Conservation (phyloP, 371 early-diverging fungal genomes). For the Mycotypha africana region DNA sequence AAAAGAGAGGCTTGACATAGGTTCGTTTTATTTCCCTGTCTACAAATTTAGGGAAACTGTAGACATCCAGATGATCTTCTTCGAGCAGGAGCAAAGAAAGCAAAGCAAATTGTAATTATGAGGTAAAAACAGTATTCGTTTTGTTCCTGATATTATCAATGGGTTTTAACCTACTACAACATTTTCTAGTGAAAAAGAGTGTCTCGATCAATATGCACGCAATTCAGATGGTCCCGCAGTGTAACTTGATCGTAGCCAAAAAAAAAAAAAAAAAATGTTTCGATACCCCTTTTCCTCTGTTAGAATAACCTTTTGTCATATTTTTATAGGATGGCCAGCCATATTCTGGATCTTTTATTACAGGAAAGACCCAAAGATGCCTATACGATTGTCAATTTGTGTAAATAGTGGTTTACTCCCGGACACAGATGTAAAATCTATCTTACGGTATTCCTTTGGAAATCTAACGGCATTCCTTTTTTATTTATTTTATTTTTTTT, state of each 20-base stretch:
- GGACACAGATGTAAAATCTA: too few relatives aligned
- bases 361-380: slow-evolving; percentile 17
- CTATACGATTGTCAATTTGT: slow-evolving; percentile 22
- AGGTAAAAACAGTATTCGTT: slow-evolving; percentile 18
- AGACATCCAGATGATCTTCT: slow-evolving; percentile 53
- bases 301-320: background rate
- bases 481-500: too few relatives aligned
- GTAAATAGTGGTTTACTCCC: slow-evolving; percentile 5
- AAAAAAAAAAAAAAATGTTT: too few relatives aligned
- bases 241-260: slow-evolving; percentile 20
- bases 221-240: slow-evolving; percentile 44
- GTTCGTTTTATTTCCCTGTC: slow-evolving; percentile 15
- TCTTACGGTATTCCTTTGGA: too few relatives aligned
- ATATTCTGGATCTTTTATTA: slow-evolving; percentile 24
- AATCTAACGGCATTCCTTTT: too few relatives aligned
- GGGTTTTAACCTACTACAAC: too few relatives aligned
- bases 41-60: slow-evolving; percentile 46
- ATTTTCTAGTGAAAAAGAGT: slow-evolving; percentile 31
- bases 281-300: background rate
- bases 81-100: slow-evolving; percentile 48
- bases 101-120: slow-evolving; percentile 55
- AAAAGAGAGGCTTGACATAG: too few relatives aligned
- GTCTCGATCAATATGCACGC: slow-evolving; percentile 28
- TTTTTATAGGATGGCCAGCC: slow-evolving; percentile 25
- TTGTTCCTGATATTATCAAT: background rate